Percentiles rank a stretch among this genome's conserved stretches.
phyloP scores from a whole-genome alignment of 805 yeast genomes.

The Wickerhamomyces alni region DNA sequence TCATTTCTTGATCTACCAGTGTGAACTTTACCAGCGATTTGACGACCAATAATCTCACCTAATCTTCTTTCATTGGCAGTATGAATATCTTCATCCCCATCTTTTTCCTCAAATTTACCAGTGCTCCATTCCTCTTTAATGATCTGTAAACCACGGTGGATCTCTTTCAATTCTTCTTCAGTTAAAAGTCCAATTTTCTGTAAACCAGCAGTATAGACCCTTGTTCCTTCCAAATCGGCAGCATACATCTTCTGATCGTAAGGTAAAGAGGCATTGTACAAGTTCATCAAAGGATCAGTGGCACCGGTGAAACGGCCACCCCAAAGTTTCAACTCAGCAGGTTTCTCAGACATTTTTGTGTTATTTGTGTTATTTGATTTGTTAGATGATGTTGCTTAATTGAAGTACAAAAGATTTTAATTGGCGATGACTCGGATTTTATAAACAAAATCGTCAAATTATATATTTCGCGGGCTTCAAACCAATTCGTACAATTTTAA shows the following conservation, averaged over 20 bases:
- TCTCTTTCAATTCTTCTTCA: slow-evolving; percentile 65
- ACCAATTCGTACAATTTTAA: no score
- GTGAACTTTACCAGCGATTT: slow-evolving; percentile 95
- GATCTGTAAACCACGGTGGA: slow-evolving; percentile 73
- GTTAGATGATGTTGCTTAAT: no score
- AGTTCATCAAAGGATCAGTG: slow-evolving; percentile 95
- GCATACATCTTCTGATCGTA: slow-evolving; percentile 93
- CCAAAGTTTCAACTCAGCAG: slow-evolving; percentile 76
- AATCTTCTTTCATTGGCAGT: slow-evolving; percentile 97
- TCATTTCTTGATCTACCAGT: slow-evolving; percentile 99
- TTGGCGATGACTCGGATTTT: no score
- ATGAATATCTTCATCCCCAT: slow-evolving; percentile 96
- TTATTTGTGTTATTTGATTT: no score
- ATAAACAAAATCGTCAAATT: no score
- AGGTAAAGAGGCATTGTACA: slow-evolving; percentile 94
- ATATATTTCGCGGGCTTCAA: no score
- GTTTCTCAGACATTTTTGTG: slow-evolving; percentile 16
- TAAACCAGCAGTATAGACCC: slow-evolving; percentile 86
- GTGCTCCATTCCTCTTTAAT: slow-evolving; percentile 80
- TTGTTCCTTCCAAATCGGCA: slow-evolving; percentile 91
- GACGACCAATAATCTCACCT: slow-evolving; percentile 92
- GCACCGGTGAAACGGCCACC: slow-evolving; percentile 98
- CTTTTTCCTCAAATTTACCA: slow-evolving; percentile 61
- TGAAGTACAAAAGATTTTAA: no score
- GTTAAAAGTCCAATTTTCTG: slow-evolving; percentile 72